Conservation (phyloP, 305 asterid species). For the Rubia balearica region DNA sequence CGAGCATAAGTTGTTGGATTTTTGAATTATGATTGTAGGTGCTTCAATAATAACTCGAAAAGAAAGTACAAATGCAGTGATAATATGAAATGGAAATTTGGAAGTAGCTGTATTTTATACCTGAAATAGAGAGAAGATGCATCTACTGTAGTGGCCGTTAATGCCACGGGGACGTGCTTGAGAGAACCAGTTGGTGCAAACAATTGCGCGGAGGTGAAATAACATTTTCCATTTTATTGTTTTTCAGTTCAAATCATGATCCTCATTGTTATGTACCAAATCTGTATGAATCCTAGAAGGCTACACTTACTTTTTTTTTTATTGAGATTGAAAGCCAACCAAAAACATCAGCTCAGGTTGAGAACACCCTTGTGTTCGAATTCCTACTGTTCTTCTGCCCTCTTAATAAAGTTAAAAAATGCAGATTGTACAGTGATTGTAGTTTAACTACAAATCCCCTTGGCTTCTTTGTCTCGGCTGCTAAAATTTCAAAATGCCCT, state of each 20-base stretch:
- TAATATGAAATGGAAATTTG: not conserved
- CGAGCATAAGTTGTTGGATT: no score
- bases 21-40: no score
- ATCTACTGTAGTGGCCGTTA: slow-evolving; percentile 85
- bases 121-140: slow-evolving; percentile 69
- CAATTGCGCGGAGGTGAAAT: slow-evolving; percentile 65
- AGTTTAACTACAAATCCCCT: slow-evolving; percentile 44
- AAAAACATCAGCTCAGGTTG: slow-evolving; percentile 18
- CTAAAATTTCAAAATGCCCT: slow-evolving; percentile 53
- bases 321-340: not conserved
- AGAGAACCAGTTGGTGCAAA: slow-evolving; percentile 69
- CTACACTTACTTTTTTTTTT: not conserved
- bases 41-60: no score
- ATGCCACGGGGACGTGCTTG: slow-evolving; percentile 65
- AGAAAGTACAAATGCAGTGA: no score
- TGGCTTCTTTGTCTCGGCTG: slow-evolving; percentile 34
- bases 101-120: not conserved
- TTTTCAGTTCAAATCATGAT: no score
- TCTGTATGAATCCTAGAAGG: not conserved
- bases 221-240: not conserved
- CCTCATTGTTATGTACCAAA: no score
- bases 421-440: slow-evolving; percentile 34
- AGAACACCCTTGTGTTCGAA: slow-evolving; percentile 39
- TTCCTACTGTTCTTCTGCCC: slow-evolving; percentile 61
- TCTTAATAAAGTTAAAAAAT: slow-evolving; percentile 41